phyloP scores from a whole-genome alignment of 2,329 filamentous ascomycete species.

The Hansfordia pulvinata region DNA sequence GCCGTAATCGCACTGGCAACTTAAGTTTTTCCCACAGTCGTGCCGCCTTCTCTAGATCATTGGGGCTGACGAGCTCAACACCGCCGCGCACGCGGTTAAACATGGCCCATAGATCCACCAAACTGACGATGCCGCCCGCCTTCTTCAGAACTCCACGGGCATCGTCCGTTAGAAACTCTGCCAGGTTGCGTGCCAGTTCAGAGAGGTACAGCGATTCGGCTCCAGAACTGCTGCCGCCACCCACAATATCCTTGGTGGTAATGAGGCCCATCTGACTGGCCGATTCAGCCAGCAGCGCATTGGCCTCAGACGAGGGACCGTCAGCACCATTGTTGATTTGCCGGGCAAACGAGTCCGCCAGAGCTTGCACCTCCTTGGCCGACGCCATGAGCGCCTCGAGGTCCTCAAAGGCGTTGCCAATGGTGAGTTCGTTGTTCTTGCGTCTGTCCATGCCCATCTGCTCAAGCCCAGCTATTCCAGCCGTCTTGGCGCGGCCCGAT shows the following conservation, averaged over 20 bases:
- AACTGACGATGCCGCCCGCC: conserved; percentile 75
- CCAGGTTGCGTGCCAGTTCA: conserved; percentile 70
- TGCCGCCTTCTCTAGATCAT: conserved; percentile 84
- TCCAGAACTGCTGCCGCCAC: conserved; percentile 46
- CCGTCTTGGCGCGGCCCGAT: conserved; percentile 39
- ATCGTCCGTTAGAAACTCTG: conserved; percentile 83
- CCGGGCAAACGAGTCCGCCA: conserved; percentile 75
- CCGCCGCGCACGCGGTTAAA: conserved; percentile 90
- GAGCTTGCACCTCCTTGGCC: conserved; percentile 86
- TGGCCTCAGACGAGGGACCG: conserved; percentile 54
- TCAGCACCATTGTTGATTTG: conserved; percentile 44
- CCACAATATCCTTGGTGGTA: conserved; percentile 91
- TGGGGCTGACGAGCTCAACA: conserved; percentile 83
- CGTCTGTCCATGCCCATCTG: conserved; percentile 71
- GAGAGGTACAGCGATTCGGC: conserved; percentile 81
- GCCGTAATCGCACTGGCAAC: conserved; percentile 72
- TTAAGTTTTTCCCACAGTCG: conserved; percentile 77
- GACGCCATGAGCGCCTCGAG: conserved; percentile 95
- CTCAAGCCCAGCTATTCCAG: conserved; percentile 87
- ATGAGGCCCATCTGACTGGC: conserved; percentile 73
- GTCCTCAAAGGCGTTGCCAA: conserved; percentile 90
- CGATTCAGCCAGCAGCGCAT: conserved; percentile 65
- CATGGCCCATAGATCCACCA: conserved; percentile 86
- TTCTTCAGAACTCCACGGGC: conserved; percentile 61
- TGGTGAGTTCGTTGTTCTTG: conserved; percentile 86